Base-by-base conservation (phyloP, 805 yeast genomes). In the Hanseniaspora valbyensis region DNA sequence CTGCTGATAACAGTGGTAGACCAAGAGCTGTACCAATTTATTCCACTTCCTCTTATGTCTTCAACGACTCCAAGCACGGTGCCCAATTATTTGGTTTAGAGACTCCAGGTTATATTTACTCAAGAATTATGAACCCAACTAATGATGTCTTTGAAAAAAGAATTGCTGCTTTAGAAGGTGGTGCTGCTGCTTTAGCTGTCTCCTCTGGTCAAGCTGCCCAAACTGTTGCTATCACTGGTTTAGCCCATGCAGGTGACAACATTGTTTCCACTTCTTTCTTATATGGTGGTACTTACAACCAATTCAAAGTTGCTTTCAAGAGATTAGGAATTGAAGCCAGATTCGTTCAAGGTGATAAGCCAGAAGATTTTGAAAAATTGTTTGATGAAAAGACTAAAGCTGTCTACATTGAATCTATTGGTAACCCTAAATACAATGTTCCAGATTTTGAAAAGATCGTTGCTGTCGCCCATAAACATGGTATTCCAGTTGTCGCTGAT, bases 181-280 rank as follows among this genome's bases (percentile, higher is more conserved):
- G 97, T 62, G 81, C 80, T 46, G 95, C 83, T 53, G 97, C 95
- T 3, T 69, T 90, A 51, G 94, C 95, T 6, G 81, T 83, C 24
- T 67, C 95, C 21, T 88, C 96, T n/a, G 98, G 98, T 55, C 96
- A 89, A 69, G 90, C 96, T 50, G 96, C 97, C 25, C 96, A 89
- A 66, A 78, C 87, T 57, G 63, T 83, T 53, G 95, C 96, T 19
- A 72, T 88, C 64, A 74, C 84, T 32, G 86, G 86, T 52, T 73
- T 88, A 58, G 94, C 95, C 34, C 87, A 83, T 58, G 66, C 77
- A 51, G 97, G 97, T 59, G 95, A 87, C 64, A 92, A 92, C 70
- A 76, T 90, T 57, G 77, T 90, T 50, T 81, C 95, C 28, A 81
- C 96, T 22, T 77, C 95, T 6, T 86, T 64, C 71, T 72, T 90